phyloP scores from a whole-genome alignment of 2,329 filamentous ascomycete species.

The Fusarium armeniacum region DNA sequence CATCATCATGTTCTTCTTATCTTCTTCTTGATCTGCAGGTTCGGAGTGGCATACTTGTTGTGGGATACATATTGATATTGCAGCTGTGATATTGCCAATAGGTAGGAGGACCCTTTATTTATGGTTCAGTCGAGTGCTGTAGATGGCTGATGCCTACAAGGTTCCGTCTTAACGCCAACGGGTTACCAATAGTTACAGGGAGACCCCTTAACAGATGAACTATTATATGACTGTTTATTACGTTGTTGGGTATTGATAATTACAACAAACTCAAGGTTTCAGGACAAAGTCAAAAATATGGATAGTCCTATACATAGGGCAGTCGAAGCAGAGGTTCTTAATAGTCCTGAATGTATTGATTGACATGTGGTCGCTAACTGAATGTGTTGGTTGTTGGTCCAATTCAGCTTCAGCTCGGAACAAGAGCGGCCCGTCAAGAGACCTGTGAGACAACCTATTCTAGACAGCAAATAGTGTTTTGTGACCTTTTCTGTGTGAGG shows the following conservation, averaged over 20 bases:
- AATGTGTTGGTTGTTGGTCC: not conserved
- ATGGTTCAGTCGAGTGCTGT: not conserved
- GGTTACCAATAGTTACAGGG: slow-evolving; percentile 12
- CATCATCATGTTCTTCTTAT: not conserved
- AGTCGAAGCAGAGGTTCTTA: not conserved
- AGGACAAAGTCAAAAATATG: not conserved
- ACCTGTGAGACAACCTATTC: not conserved
- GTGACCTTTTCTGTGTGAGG: not conserved
- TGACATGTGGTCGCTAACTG: not conserved
- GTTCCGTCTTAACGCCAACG: slow-evolving; percentile 26
- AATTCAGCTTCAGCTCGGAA: slow-evolving; percentile 3
- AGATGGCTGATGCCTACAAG: not conserved
- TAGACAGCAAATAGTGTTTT: not conserved
- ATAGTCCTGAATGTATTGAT: not conserved
- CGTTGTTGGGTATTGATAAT: not conserved
- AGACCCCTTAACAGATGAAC: slow-evolving; percentile 17
- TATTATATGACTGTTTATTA: slow-evolving; percentile 11
- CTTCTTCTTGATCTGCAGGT: not conserved
- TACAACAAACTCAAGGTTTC: not conserved
- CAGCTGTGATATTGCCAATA: slow-evolving; percentile 5
- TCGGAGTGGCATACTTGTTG: slow-evolving; percentile 12
- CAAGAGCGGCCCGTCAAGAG: slow-evolving; percentile 3
- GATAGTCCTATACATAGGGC: not conserved
- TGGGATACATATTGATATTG: not conserved
- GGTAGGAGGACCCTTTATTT: not conserved